These are phyloP conservation scores for Athelia sp. DNA, from an alignment of 1,284 basidiomycete species.

Conservation along the genomic window DNA sequence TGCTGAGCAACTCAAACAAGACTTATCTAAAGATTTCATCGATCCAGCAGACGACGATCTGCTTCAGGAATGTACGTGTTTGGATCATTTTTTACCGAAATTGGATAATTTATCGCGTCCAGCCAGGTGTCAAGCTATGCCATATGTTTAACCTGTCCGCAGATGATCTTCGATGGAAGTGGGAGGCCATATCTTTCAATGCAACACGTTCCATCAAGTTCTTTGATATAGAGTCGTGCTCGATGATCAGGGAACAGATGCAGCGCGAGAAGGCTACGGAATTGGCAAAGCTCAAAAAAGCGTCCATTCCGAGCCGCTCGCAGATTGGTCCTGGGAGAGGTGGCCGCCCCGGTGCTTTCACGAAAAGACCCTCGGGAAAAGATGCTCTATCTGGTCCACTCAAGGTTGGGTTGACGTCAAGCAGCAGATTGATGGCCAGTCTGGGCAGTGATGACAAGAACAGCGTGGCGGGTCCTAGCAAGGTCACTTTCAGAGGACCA, in stretches of 20 bases:
- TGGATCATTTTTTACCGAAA: background rate
- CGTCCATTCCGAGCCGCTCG: background rate
- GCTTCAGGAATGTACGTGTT: background rate
- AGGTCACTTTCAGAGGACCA: conserved; percentile 42
- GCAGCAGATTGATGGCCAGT: no score
- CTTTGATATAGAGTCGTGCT: conserved; percentile 46
- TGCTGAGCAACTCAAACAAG: background rate
- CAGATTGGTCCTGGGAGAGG: conserved; percentile 1
- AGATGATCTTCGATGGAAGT: conserved; percentile 62
- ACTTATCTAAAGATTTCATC: background rate
- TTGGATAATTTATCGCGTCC: background rate
- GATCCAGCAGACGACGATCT: background rate
- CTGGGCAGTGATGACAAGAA: background rate
- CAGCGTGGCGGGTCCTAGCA: conserved; percentile 31
- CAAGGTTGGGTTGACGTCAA: conserved; percentile 11
- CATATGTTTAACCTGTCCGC: conserved; percentile 54
- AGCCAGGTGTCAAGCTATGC: conserved; percentile 59
- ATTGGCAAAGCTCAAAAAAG: conserved; percentile 31
- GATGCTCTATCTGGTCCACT: conserved; percentile 22
- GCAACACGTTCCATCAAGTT: conserved; percentile 32
- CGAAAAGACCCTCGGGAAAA: conserved; percentile 14
- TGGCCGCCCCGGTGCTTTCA: conserved; percentile 3
- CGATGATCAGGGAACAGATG: conserved; percentile 48
- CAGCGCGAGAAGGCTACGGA: conserved; percentile 44
- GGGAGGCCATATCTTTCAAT: conserved; percentile 54